Base-by-base conservation (phyloP, 345 rosid species). In the Acer yangbiense region DNA sequence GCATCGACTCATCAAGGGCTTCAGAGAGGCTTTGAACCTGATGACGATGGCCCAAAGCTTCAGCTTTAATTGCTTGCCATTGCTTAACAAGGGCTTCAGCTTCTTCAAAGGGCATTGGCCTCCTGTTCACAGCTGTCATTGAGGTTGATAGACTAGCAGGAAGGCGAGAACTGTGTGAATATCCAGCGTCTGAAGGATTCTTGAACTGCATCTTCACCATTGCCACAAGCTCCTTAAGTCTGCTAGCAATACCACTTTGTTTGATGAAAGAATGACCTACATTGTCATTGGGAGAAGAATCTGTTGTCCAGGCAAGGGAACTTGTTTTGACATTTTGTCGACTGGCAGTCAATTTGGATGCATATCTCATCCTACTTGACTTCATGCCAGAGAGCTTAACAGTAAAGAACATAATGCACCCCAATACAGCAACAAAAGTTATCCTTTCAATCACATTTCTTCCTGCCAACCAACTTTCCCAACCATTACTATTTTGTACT, bases 21-120 rank as follows among this genome's bases (percentile, higher is more conserved):
- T 92, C 91, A 58, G 84, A 76, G 72, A 96, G 99, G 79, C 80
- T 75, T 73, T 87, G 77, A 76, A 88, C 79, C 64, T 89, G 90
- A 82, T 96, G 94, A 44, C 66, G 78, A 8, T 93, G 93, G 71
- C 99, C 99, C 78, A 96, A 87, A 77, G 99, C 96, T 84, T 92
- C 92, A 77, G 99, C 97, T 86, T 96, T 96, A 61, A 87, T 82
- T 67, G 87, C 79, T 87, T 96, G 97, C 99, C 99, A 96, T 76
- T 88, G 93, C 86, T 86, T 87, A 61, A 96, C 95, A 71, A 94
- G 95, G 61, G 86, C 85, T 88, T 96, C 99, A 44, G 99, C 98
- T 65, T 96, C 98, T 83, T 92, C 95, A 60, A 83, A 69, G 68
- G 91, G 84, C 98, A 96, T 96, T 65, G 83, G 84, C 81, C 84